Conservation (phyloP, 257 asterid species). For the Solanum corneliomulleri region DNA sequence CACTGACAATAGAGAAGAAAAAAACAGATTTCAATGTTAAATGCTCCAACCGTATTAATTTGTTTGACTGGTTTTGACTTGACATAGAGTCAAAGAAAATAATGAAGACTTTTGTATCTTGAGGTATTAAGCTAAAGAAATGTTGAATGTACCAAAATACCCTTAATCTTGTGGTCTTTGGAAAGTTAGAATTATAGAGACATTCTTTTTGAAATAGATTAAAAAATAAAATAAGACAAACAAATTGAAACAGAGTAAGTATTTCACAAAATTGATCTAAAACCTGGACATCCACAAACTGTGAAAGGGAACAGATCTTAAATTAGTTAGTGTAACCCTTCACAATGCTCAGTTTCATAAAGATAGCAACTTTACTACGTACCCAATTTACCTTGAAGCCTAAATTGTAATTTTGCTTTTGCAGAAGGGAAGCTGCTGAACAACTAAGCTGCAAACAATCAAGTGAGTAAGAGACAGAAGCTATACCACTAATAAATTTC, state of each 20-base stretch:
- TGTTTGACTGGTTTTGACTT: neutral
- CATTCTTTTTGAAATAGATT: neutral
- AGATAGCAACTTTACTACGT: neutral
- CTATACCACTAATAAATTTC: neutral
- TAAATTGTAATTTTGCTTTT: neutral
- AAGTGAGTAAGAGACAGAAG: neutral
- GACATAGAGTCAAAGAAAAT: neutral
- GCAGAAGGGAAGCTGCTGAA: constrained; percentile 1
- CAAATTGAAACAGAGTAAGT: neutral
- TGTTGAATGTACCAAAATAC: too few species aligned
- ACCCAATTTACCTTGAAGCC: neutral
- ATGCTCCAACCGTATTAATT: neutral
- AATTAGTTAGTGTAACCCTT: neutral
- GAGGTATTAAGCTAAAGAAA: neutral
- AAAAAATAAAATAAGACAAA: neutral
- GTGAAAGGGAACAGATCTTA: neutral
- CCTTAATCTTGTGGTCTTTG: neutral
- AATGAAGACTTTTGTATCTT: neutral
- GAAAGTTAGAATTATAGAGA: neutral
- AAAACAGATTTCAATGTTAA: neutral
- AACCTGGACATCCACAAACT: neutral
- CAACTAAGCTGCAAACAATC: neutral
- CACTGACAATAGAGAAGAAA: neutral
- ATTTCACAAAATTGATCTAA: neutral
- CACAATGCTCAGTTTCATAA: neutral